phyloP scores from a whole-genome alignment of 768 basidiomycete species.

The Auriscalpium orientale region DNA sequence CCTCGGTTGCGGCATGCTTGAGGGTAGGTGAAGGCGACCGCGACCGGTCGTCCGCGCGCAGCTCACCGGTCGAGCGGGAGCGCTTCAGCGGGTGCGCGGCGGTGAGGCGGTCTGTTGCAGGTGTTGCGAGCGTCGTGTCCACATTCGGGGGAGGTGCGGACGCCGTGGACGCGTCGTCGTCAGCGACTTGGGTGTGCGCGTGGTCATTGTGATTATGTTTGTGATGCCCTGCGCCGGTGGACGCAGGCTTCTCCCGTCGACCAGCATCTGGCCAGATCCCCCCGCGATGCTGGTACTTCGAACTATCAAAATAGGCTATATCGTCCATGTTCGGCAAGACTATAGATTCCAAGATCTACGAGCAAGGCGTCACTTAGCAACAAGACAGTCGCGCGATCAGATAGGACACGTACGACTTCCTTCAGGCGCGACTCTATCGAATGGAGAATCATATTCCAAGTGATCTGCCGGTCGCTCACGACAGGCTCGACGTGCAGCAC shows the following conservation, averaged over 20 bases:
- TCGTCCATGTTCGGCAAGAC: conserved; percentile 99
- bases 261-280: conserved; percentile 84
- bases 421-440: conserved; percentile 85
- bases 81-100: conserved; percentile 14
- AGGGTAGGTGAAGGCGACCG: neutral
- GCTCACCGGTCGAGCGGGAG: conserved; percentile 26
- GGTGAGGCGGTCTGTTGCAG: conserved; percentile 12
- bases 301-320: conserved; percentile 88
- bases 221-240: neutral
- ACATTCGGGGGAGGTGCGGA: conserved; percentile 31
- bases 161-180: conserved; percentile 21
- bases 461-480: conserved; percentile 90
- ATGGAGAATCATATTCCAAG: conserved; percentile 85
- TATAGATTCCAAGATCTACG: conserved; percentile 85
- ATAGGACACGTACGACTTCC: conserved; percentile 58
- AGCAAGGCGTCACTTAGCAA: too few species aligned
- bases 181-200: conserved; percentile 6
- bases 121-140: conserved; percentile 11
- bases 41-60: conserved; percentile 1
- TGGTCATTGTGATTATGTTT: too few species aligned
- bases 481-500: conserved; percentile 87
- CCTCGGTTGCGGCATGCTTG: neutral
- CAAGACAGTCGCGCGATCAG: neutral
- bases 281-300: conserved; percentile 56
- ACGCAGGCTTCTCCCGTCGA: conserved; percentile 29